Evolutionary conservation across 805 yeast species (phyloP), one percentile per base, ranked within the genome.

Genomic region (Pichia manshurica): DNA sequence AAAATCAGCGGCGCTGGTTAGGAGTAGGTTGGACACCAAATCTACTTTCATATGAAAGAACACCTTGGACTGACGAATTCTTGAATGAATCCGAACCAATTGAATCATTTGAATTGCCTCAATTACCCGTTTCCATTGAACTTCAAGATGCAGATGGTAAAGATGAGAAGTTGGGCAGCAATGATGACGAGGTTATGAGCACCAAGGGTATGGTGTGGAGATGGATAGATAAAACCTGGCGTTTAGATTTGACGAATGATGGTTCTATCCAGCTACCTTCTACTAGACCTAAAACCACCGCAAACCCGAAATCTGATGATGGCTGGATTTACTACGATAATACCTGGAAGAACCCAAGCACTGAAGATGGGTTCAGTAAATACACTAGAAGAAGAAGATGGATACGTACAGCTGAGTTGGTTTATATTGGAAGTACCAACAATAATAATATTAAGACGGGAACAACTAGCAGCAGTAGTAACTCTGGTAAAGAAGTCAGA

Each of bases 21-120:
- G 98, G 97, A 13, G 87, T 91, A 57, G 99, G 99, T 12, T 91
- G 99, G 99, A 91, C 98, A 0, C 74, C 95, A 15, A 89, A 89
- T 60, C 73, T 93, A 62, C 73, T 93, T 52, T 83, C 95, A 43
- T 91, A 91, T 62, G 99, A 91, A 67, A 77, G 99, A 61, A 82
- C 96, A 0, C 84, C 98, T 3, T 91, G 98, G 97, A 90, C 98
- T 0, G 99, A 91, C 63, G 97, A 90, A 64, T 90, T 89, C 60
- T 71, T 89, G 53, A 91, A 90, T 64, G 96, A 89, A 62, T 77
- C 87, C 1, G 79, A 84, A 5, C 72, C 89, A 8, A 82, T 90
- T 17, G 93, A 84, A 5, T 67, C 74, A 17, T 91, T 91, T 66
- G 79, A 81, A 62, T 70, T 91, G 48, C 98, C 99, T 3, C 87